Base-by-base conservation (phyloP, 164 flowering plant species). In the Stephania yunnanensis region DNA sequence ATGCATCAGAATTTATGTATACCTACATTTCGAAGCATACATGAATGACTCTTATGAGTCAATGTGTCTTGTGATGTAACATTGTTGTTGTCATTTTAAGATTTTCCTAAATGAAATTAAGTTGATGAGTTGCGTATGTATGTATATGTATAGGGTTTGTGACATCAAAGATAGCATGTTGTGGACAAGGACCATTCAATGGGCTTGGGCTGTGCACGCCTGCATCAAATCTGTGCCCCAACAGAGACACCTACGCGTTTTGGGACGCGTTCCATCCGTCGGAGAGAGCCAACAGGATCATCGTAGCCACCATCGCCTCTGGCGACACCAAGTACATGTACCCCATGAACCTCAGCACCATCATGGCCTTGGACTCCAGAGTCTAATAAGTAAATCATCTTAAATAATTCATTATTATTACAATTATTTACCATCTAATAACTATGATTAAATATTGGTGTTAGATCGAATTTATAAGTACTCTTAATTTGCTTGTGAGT, bases 151-250 rank as follows among this genome's bases (percentile, higher is more conserved):
- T 69, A 92, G 97, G 97, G 6, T 91, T 92, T 81, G 86, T 75
- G 30, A 84, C 90, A 12, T 84, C 97, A 36, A 85, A 82, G 79
- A 69, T 85, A 25, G 97, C 95, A 12, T 91, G 97, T 50, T 92
- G 97, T 68, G 97, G 97, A 13, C 97, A 92, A 80, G 97, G 97
- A 63, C 91, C 89, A 0, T 84, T 81, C 84, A 93, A 91, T 77
- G 98, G 98, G 53, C 15, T 91, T 0, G 98, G 98, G 15, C 71
- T 84, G 0, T 93, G 98, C 89, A 65, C 84, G 11, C 3, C 10
- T 1, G 53, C 74, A 7, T 92, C 97, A 4, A 89, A 85, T 71
- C 72, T 92, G 73, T 92, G 97, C 76, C 84, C 90, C 1, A 82
- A 92, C 80, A 76, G 97, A 50, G 86, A 85, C 72, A 0, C 71